These are phyloP conservation scores for Psilocybe sp. DNA, from an alignment of 768 basidiomycete genomes.

Conservation along the genomic window DNA sequence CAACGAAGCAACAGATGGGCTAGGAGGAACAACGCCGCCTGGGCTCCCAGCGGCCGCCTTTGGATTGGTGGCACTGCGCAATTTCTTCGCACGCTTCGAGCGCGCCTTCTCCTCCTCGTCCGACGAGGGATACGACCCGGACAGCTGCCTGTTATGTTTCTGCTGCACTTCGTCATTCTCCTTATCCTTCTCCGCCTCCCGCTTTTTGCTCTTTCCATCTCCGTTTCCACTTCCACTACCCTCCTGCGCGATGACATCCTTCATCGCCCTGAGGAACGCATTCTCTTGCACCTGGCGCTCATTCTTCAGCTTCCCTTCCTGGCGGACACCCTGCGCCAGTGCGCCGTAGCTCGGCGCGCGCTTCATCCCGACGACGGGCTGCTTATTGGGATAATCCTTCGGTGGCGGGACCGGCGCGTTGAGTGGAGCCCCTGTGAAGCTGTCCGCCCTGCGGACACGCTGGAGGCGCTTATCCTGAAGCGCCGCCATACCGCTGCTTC, in stretches of 20 bases:
- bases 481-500: slow-evolving; percentile 29
- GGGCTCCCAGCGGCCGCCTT: neutral
- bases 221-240: slow-evolving; percentile 9
- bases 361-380: slow-evolving; percentile 36
- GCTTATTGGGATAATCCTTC: slow-evolving; percentile 21
- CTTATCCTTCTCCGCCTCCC: slow-evolving; percentile 1
- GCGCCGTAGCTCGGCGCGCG: slow-evolving; percentile 61
- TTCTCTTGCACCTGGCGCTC: too few relatives aligned
- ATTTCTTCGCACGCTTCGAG: slow-evolving; percentile 60
- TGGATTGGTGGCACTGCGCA: slow-evolving; percentile 23
- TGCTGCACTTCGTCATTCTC: neutral
- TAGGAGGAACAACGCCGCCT: slow-evolving; percentile 7
- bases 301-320: too few relatives aligned
- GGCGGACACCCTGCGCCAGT: neutral
- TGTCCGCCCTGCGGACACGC: slow-evolving; percentile 49
- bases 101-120: slow-evolving; percentile 77
- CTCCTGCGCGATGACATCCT: slow-evolving; percentile 20
- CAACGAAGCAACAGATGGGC: slow-evolving; percentile 10
- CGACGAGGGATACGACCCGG: slow-evolving; percentile 51
- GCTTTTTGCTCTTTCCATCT: neutral
- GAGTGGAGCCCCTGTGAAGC: slow-evolving; percentile 30
- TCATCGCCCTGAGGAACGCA: too few relatives aligned
- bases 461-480: slow-evolving; percentile 49
- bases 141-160: slow-evolving; percentile 29
- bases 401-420: slow-evolving; percentile 25